Base-by-base conservation (phyloP, 2,329 filamentous ascomycete species). In the Pestalotiopsis fici region DNA sequence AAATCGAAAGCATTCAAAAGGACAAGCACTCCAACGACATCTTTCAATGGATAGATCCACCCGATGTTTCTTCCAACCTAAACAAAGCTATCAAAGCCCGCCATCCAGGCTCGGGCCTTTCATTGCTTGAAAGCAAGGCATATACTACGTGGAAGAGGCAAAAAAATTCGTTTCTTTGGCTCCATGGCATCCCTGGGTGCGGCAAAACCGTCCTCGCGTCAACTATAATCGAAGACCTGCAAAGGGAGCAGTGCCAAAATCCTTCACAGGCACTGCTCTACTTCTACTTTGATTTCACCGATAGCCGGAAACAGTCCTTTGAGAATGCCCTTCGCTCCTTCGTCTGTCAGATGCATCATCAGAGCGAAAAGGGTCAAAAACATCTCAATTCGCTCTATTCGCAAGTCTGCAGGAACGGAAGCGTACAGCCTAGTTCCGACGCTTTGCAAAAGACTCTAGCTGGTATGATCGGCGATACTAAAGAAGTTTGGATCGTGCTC, bases 141-240 rank as follows among this genome's bases (percentile, higher is more conserved):
- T 82, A 78, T 65, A 18, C 13, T 0, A 55, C 59, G 13, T 82
- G 79, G 81, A 80, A 76, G 66, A 69, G 31, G 1, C 55, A 60
- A 15, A 27, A 63, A 18, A 71, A 71, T 12, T 79, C 76, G 4
- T 73, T 74, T 65, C 66, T 82, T 0, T 83, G 78, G 79, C 74
- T 82, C 3, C 65, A 80, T 69, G 78, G 81, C 1, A 81, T 80
- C 23, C 74, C 78, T 21, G 81, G 81, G 39, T 83, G 80, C 61
- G 80, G 82, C 11, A 83, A 83, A 69, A 82, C 79, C 0, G 72
- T 83, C 64, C 73, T 83, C 1, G 78, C 76, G 67, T 81, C 78
- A 4, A 78, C 74, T 1, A 69, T 82, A 35, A 72, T 82, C 21
- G 63, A 78, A 66, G 65, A 76, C 63, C 61, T 76, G 11, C 61